These are phyloP conservation scores for Coniferiporia weirii DNA, from an alignment of 1,284 basidiomycete species.

Conservation along the genomic window DNA sequence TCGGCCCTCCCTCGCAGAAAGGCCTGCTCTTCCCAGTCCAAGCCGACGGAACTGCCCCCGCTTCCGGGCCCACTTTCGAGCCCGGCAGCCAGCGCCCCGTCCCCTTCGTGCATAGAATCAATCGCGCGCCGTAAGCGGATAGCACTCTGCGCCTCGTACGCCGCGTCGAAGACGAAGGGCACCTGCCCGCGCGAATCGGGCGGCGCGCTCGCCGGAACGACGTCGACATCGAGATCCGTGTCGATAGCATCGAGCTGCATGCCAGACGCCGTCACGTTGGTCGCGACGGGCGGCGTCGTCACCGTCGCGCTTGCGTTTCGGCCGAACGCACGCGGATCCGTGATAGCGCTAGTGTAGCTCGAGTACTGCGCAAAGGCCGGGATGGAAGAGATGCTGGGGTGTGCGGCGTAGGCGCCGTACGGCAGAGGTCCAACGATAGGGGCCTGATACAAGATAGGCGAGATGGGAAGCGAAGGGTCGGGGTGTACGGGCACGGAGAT, in stretches of 20 bases:
- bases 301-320: not conserved
- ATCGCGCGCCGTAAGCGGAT: slow-evolving; percentile 12
- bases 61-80: not conserved
- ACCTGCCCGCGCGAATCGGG: slow-evolving; percentile 13
- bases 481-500: not conserved
- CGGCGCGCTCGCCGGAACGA: slow-evolving; percentile 16
- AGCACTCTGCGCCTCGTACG: slow-evolving; percentile 10
- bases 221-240: slow-evolving; percentile 5
- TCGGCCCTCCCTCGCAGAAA: not conserved
- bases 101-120: slow-evolving; percentile 6
- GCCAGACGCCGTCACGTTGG: not conserved
- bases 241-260: not conserved
- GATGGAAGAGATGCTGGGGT: not conserved
- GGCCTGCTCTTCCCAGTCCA: not conserved
- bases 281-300: not conserved
- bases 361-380: not conserved
- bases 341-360: not conserved
- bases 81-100: not conserved
- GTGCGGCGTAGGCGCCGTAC: not conserved
- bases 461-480: not conserved
- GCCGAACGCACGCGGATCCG: not conserved
- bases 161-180: slow-evolving; percentile 16
- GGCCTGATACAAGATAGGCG: not conserved
- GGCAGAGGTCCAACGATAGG: not conserved
- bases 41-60: not conserved